Conservation (phyloP, 1,284 basidiomycete genomes). For the Ceratobasidium theobromae region DNA sequence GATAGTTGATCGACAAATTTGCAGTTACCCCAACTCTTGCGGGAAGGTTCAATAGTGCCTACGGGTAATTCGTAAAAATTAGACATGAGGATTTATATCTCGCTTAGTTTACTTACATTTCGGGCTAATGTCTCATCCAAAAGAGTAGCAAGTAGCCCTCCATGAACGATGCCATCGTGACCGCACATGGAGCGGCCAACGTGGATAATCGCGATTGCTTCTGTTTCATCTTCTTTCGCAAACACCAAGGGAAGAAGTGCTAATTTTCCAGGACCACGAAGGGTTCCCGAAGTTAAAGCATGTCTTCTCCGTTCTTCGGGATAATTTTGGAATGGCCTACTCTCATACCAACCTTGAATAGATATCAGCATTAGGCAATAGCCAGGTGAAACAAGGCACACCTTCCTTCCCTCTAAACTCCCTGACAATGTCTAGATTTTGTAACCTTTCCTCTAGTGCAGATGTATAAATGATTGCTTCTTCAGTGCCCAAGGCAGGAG, state of each 20-base stretch:
- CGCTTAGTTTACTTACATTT: slow-evolving; percentile 56
- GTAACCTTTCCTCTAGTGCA: slow-evolving; percentile 67
- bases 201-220: slow-evolving; percentile 72
- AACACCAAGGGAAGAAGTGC: slow-evolving; percentile 76
- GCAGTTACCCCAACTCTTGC: slow-evolving; percentile 94
- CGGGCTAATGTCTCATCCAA: slow-evolving; percentile 85
- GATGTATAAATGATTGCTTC: slow-evolving; percentile 62
- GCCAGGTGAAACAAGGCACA: slow-evolving; percentile 15
- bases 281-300: slow-evolving; percentile 79
- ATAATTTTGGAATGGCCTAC: slow-evolving; percentile 45
- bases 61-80: slow-evolving; percentile 1
- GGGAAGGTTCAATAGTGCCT: slow-evolving; percentile 84
- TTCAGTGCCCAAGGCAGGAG: slow-evolving; percentile 59
- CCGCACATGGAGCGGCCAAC: slow-evolving; percentile 85
- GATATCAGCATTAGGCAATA: slow-evolving; percentile 44
- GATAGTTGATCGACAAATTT: slow-evolving; percentile 71
- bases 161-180: slow-evolving; percentile 93
- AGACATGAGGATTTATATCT: neutral
- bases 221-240: slow-evolving; percentile 71
- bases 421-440: slow-evolving; percentile 62
- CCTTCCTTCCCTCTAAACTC: slow-evolving; percentile 49
- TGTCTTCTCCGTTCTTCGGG: slow-evolving; percentile 73
- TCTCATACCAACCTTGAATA: slow-evolving; percentile 36
- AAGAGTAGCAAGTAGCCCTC: slow-evolving; percentile 87
- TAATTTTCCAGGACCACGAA: slow-evolving; percentile 82